Evolutionary conservation across 129 eudicot species (phyloP).

Genomic region (Rutidosis leptorrhynchoides): DNA sequence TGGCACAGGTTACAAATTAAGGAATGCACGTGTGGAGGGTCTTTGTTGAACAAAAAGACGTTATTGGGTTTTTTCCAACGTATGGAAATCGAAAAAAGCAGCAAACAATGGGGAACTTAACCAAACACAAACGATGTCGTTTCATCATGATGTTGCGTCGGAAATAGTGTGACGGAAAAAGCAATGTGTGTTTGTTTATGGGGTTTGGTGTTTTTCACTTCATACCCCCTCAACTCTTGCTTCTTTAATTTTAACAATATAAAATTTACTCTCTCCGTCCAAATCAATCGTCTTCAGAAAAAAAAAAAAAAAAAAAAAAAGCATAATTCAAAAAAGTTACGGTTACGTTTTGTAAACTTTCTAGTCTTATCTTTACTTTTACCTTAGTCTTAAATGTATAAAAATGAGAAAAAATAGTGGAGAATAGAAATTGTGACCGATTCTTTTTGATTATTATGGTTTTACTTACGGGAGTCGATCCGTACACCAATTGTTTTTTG

Average conservation of each 20-base stretch:
- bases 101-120: slow-evolving; percentile 17
- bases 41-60: slow-evolving; percentile 32
- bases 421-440: no score
- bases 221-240: slow-evolving; percentile 20
- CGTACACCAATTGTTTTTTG: no score
- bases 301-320: no score
- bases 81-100: slow-evolving; percentile 33
- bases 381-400: no score
- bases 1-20: slow-evolving; percentile 34
- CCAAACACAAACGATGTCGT: slow-evolving; percentile 27
- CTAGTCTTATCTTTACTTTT: no score
- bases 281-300: no score
- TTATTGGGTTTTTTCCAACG: slow-evolving; percentile 31
- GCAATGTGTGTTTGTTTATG: slow-evolving; percentile 5
- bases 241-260: slow-evolving; percentile 9
- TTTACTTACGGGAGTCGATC: no score
- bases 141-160: slow-evolving; percentile 27
- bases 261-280: no score
- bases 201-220: slow-evolving; percentile 28
- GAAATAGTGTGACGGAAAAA: slow-evolving; percentile 14
- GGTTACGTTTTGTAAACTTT: no score
- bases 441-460: neutral
- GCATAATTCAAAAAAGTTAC: no score
- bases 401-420: no score
- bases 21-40: slow-evolving; percentile 48